A percentile compares a stretch with the other conserved stretches of the same genome.
These are phyloP conservation scores for Emericellopsis atlantica DNA, from an alignment of 2,329 filamentous ascomycete genomes.

Conservation along the genomic window DNA sequence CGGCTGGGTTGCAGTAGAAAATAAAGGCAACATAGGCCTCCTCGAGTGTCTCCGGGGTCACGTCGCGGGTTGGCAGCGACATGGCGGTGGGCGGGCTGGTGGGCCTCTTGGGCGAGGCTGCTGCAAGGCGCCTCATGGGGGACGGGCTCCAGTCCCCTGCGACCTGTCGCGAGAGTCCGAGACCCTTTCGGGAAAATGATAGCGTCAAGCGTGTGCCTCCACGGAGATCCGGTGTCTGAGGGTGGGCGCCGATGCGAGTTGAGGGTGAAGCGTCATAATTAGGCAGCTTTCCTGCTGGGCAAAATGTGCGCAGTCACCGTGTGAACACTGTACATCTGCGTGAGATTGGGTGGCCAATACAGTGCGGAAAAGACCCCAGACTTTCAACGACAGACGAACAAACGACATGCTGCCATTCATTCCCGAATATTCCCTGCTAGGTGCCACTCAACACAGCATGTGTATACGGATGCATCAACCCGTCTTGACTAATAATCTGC, in stretches of 20 bases:
- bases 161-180: no score
- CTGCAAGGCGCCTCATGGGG: background rate
- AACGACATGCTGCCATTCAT: background rate
- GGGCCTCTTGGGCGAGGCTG: background rate
- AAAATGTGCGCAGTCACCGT: background rate
- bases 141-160: no score
- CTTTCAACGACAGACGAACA: no score
- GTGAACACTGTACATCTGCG: no score
- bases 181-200: no score
- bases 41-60: constrained; percentile 61
- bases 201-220: no score
- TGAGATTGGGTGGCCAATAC: no score
- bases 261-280: background rate
- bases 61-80: constrained; percentile 44
- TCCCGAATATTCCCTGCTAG: background rate
- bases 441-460: background rate
- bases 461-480: background rate
- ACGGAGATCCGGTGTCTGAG: no score
- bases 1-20: constrained; percentile 78
- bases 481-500: no score
- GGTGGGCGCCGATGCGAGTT: background rate
- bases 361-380: no score
- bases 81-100: background rate
- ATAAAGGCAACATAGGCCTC: constrained; percentile 78
- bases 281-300: background rate